Conservation (phyloP, 2,329 filamentous ascomycete species). For the Sclerotiophoma versabilis region DNA sequence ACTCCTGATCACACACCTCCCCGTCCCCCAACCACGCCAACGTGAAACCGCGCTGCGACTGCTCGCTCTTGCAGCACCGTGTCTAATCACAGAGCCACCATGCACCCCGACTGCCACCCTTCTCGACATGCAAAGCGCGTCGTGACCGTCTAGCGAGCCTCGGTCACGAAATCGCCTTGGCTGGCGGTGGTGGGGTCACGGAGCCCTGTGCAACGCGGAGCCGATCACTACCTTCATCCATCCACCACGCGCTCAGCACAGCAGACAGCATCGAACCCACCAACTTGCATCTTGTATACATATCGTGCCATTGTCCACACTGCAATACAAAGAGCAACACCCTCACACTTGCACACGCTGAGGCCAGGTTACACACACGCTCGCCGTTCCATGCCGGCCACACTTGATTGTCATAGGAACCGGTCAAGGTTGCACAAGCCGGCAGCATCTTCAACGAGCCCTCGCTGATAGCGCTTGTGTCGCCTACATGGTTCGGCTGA, state of each 20-base stretch:
- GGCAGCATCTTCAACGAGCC: background rate
- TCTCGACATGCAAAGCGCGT: background rate
- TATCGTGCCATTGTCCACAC: background rate
- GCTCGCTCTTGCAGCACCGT: background rate
- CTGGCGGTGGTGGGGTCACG: background rate
- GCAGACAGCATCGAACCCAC: too few species aligned
- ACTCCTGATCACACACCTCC: background rate
- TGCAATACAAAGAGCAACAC: background rate
- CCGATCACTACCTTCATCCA: constrained; percentile 3
- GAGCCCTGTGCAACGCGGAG: constrained; percentile 5
- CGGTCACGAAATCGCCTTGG: constrained; percentile 5
- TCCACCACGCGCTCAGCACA: background rate
- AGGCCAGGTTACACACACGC: background rate
- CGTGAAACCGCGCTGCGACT: too few species aligned
- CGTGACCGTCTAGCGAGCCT: background rate
- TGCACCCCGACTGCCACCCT: background rate
- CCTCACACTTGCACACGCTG: background rate
- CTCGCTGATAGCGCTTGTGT: background rate
- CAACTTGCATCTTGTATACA: too few species aligned
- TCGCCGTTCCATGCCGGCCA: background rate
- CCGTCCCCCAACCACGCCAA: constrained; percentile 6
- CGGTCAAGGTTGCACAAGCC: background rate
- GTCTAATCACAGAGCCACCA: too few species aligned
- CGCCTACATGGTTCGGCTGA: too few species aligned
- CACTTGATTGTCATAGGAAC: background rate